Conservation (phyloP, 1,284 basidiomycete species). For the Moesziomyces parantarcticus region DNA sequence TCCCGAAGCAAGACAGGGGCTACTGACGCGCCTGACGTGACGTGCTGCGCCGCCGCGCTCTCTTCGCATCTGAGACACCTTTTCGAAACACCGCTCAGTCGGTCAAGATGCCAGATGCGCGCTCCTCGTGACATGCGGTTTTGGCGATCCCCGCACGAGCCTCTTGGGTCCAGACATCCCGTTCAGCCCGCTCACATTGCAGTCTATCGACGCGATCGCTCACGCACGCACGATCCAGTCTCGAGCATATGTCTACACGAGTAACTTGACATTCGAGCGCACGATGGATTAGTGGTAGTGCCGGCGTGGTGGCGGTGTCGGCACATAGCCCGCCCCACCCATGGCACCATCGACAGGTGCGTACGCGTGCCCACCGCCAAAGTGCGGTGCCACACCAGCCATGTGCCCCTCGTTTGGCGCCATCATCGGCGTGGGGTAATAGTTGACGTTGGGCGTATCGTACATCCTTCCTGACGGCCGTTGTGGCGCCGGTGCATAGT, state of each 20-base stretch:
- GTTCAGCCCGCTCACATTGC: too few species aligned
- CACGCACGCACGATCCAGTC: background rate
- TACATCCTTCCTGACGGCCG: conserved; percentile 33
- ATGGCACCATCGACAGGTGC: background rate
- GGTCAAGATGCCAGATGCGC: background rate
- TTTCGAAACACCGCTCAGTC: background rate
- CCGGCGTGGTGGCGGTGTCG: background rate
- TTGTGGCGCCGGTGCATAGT: conserved; percentile 16
- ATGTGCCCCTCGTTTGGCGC: conserved; percentile 6
- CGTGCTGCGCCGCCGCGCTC: background rate
- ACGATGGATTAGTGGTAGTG: background rate
- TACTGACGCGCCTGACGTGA: background rate
- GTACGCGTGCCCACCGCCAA: background rate
- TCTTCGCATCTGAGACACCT: background rate
- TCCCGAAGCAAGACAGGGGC: background rate
- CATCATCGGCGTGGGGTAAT: conserved; percentile 32
- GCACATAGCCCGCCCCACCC: background rate
- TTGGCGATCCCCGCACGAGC: too few species aligned
- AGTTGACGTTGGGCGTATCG: conserved; percentile 39
- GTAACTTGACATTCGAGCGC: too few species aligned
- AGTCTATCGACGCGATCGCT: too few species aligned
- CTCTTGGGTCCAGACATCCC: too few species aligned
- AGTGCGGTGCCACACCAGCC: background rate
- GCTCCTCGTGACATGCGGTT: background rate
- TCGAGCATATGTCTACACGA: background rate